phyloP scores from a whole-genome alignment of 192 early-diverging fungal species.

The Podila minutissima region DNA sequence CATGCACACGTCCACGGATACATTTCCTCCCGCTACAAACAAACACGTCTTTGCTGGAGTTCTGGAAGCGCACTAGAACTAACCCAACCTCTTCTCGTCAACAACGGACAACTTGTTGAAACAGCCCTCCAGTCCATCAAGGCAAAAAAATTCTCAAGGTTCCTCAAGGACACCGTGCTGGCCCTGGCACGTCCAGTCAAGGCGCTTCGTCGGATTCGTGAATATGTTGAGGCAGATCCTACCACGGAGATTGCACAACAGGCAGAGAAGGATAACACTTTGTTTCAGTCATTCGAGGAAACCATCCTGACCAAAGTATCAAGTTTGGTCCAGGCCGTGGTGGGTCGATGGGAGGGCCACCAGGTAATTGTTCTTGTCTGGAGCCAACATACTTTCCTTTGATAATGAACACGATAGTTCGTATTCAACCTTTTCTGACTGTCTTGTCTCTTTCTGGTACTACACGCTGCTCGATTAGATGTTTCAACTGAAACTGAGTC shows the following conservation, averaged over 20 bases:
- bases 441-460: background rate
- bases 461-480: background rate
- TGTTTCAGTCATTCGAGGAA: conserved; percentile 25
- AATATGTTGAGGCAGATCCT: conserved; percentile 24
- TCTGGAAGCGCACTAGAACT: background rate
- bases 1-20: too few species aligned
- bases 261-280: conserved; percentile 5
- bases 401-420: too few species aligned
- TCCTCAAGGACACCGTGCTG: conserved; percentile 28
- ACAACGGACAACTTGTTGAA: background rate
- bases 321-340: conserved; percentile 9
- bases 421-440: background rate
- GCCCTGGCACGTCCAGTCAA: conserved; percentile 30
- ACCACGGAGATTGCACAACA: conserved; percentile 3
- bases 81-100: background rate
- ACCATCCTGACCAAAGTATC: conserved; percentile 13
- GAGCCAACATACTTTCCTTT: background rate
- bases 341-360: conserved; percentile 10
- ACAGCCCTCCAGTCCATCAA: conserved; percentile 26
- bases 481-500: conserved; percentile 19
- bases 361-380: conserved; percentile 13
- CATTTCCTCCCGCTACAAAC: too few species aligned
- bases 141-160: conserved; percentile 38
- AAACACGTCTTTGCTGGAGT: too few species aligned
- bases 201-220: conserved; percentile 24